Conservation (phyloP, 1,284 basidiomycete genomes). For the Moniliophthora roreri region DNA sequence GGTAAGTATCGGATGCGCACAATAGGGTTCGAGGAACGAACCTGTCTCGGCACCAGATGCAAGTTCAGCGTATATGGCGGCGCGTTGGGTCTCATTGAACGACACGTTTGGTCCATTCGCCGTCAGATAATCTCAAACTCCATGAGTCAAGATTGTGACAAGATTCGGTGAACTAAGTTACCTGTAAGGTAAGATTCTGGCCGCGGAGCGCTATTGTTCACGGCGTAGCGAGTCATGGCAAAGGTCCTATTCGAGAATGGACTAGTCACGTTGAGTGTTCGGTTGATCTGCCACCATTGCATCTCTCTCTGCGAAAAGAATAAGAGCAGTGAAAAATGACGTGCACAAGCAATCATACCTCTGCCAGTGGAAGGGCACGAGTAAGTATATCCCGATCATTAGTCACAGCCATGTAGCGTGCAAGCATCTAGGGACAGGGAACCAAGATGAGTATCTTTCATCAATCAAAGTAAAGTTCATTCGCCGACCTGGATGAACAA, state of each 20-base stretch:
- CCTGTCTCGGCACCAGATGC: no score
- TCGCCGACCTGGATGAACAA: conserved; percentile 72
- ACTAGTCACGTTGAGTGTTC: conserved; percentile 71
- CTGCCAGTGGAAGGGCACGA: conserved; percentile 48
- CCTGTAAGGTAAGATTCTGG: conserved; percentile 78
- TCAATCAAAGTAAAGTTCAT: background rate
- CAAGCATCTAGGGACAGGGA: conserved; percentile 41
- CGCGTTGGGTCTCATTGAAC: conserved; percentile 63
- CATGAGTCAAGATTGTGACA: background rate
- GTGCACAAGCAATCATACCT: conserved; percentile 30
- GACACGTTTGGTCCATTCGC: conserved; percentile 60
- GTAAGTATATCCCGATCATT: conserved; percentile 40
- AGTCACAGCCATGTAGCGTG: conserved; percentile 37
- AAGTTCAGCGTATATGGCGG: no score
- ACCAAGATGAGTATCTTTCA: conserved; percentile 6
- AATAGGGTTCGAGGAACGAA: no score
- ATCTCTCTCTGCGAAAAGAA: conserved; percentile 64
- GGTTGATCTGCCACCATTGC: conserved; percentile 79
- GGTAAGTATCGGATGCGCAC: no score
- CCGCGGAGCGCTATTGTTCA: conserved; percentile 84
- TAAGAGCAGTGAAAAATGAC: background rate
- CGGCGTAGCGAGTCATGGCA: conserved; percentile 71
- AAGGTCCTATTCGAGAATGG: conserved; percentile 71
- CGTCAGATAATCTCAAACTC: conserved; percentile 67
- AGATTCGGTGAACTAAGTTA: conserved; percentile 22